phyloP scores from a whole-genome alignment of 306 rosid genomes.

The Fagus sylvatica region DNA sequence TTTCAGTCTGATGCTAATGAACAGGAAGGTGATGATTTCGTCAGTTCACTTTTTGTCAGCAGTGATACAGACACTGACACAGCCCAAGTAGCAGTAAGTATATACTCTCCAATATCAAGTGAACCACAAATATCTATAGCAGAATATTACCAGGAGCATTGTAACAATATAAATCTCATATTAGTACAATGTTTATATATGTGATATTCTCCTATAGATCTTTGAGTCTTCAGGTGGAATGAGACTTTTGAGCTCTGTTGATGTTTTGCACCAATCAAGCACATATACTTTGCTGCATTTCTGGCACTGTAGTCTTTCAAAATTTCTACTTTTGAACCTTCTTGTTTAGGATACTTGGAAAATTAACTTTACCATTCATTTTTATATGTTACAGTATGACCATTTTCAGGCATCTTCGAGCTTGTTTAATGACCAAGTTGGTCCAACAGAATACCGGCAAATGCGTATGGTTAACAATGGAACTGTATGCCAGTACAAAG shows the following conservation, averaged over 20 bases:
- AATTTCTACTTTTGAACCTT: neutral
- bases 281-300: neutral
- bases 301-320: neutral
- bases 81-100: conserved; percentile 40
- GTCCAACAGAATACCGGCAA: conserved; percentile 13
- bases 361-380: too few species aligned
- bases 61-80: conserved; percentile 45
- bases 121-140: conserved; percentile 9
- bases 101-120: conserved; percentile 11
- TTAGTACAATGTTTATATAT: neutral
- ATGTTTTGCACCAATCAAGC: neutral
- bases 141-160: conserved; percentile 14
- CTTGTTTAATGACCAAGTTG: neutral
- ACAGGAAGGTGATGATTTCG: conserved; percentile 17
- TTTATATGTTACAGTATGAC: conserved; percentile 17
- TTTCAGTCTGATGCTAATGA: neutral
- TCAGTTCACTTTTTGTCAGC: conserved; percentile 6
- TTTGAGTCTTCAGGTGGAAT: conserved; percentile 4
- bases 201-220: conserved; percentile 26
- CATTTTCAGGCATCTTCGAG: conserved; percentile 1
- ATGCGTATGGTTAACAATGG: conserved; percentile 8
- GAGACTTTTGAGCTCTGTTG: conserved; percentile 13
- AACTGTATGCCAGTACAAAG: neutral
- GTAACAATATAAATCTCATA: conserved; percentile 14
- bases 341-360: too few species aligned